phyloP scores from a whole-genome alignment of 163 green algal species.

The Scenedesmus sp. region DNA sequence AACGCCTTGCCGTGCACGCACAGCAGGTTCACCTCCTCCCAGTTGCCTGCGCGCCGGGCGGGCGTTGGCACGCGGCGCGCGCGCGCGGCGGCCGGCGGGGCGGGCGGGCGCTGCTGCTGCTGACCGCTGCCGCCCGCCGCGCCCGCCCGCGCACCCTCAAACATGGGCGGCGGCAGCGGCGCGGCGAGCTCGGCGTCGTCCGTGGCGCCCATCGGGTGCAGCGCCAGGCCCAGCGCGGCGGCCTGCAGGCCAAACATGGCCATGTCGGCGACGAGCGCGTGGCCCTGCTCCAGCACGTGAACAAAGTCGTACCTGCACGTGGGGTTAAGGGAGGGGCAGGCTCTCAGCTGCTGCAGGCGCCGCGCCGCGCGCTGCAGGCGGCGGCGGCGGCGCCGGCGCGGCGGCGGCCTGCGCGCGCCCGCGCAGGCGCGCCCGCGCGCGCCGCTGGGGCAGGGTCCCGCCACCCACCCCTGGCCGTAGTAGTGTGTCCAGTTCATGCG shows the following conservation, averaged over 20 bases:
- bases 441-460: too few species aligned
- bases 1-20: constrained; percentile 49
- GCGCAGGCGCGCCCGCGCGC: too few species aligned
- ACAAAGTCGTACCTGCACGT: constrained; percentile 33
- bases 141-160: constrained; percentile 34
- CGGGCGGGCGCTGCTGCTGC: too few species aligned
- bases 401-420: too few species aligned
- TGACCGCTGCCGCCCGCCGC: too few species aligned
- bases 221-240: constrained; percentile 28
- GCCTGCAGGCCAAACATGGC: constrained; percentile 42
- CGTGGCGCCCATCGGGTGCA: constrained; percentile 23
- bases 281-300: constrained; percentile 9
- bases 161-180: constrained; percentile 37
- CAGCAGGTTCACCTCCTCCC: constrained; percentile 36
- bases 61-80: too few species aligned
- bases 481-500: constrained; percentile 32
- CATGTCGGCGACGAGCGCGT: constrained; percentile 43
- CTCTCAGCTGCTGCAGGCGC: too few species aligned
- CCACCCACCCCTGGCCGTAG: neutral
- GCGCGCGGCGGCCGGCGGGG: too few species aligned
- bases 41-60: constrained; percentile 52
- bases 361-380: too few species aligned
- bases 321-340: too few species aligned
- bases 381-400: too few species aligned
- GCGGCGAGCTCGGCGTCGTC: constrained; percentile 6